These are phyloP conservation scores for Monilinia vaccinii-corymbosi DNA, from an alignment of 2,329 filamentous ascomycete genomes.

Conservation along the genomic window DNA sequence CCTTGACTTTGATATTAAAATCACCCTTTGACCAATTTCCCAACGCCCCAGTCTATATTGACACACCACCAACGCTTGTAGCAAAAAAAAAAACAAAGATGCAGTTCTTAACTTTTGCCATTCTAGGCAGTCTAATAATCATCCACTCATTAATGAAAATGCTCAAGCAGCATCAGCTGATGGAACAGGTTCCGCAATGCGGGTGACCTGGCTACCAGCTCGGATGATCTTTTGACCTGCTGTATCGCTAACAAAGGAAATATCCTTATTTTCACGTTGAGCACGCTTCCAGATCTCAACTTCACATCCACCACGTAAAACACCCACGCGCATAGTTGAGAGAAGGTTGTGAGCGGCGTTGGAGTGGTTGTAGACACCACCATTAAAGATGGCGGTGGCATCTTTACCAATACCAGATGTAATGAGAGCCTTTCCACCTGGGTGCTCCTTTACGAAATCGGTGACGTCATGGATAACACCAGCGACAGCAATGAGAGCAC, in stretches of 20 bases:
- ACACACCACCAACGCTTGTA: conserved; percentile 12
- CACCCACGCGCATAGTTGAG: conserved; percentile 79
- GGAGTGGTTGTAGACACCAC: conserved; percentile 81
- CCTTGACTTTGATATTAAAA: conserved; percentile 2
- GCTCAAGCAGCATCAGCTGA: conserved; percentile 72
- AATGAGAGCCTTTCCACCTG: conserved; percentile 85
- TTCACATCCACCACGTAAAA: conserved; percentile 78
- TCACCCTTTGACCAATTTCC: conserved; percentile 1
- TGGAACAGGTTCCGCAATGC: conserved; percentile 67
- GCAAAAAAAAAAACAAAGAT: conserved; percentile 14
- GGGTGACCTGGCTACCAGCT: conserved; percentile 78
- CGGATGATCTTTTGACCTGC: conserved; percentile 75
- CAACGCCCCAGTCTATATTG: conserved; percentile 15
- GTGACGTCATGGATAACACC: conserved; percentile 81
- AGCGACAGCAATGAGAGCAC: conserved; percentile 66
- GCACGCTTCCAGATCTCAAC: conserved; percentile 91
- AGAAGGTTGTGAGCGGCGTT: conserved; percentile 85
- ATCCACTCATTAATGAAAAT: conserved; percentile 7
- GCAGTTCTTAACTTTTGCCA: neutral
- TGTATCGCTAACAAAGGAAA: conserved; percentile 71
- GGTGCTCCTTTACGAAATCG: conserved; percentile 80
- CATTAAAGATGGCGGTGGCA: conserved; percentile 84
- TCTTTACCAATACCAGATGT: conserved; percentile 76
- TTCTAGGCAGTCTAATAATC: neutral
- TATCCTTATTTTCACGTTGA: conserved; percentile 75